Conservation (phyloP, 129 eudicot genomes). For the Flaveria brownii region DNA sequence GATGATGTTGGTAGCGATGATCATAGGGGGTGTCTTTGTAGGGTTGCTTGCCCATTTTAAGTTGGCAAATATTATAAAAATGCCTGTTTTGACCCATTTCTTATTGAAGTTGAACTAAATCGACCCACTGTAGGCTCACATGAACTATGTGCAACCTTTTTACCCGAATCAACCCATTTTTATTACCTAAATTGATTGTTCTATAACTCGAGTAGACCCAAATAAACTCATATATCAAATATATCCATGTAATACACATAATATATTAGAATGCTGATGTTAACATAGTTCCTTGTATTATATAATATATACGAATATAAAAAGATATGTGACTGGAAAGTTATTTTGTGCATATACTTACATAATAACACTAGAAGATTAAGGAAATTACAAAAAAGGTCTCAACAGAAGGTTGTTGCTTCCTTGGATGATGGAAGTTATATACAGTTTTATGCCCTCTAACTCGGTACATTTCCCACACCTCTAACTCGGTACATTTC, state of each 20-base stretch:
- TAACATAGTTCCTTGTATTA: background rate
- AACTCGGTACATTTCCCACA: background rate
- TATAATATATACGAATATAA: background rate
- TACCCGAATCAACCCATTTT: too few relatives aligned
- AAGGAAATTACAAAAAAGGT: constrained; percentile 5
- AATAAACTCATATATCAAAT: too few relatives aligned
- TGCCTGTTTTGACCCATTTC: too few relatives aligned
- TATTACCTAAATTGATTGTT: too few relatives aligned
- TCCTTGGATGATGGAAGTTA: constrained; percentile 21
- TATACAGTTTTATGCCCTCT: constrained; percentile 23
- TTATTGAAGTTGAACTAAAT: too few relatives aligned
- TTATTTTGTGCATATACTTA: constrained; percentile 13
- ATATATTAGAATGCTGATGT: background rate
- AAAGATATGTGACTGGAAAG: constrained; percentile 9
- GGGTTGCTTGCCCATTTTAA: too few relatives aligned
- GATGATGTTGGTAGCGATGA: too few relatives aligned
- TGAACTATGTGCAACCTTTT: too few relatives aligned
- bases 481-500: background rate
- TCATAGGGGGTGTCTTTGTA: too few relatives aligned
- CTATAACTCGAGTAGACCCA: too few relatives aligned
- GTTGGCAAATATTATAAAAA: too few relatives aligned
- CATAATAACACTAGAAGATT: constrained; percentile 12
- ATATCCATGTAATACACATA: background rate
- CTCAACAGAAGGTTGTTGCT: constrained; percentile 8
- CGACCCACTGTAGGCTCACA: too few relatives aligned